Base-by-base conservation (phyloP, 2,329 filamentous ascomycete species). In the Talaromyces sp. region DNA sequence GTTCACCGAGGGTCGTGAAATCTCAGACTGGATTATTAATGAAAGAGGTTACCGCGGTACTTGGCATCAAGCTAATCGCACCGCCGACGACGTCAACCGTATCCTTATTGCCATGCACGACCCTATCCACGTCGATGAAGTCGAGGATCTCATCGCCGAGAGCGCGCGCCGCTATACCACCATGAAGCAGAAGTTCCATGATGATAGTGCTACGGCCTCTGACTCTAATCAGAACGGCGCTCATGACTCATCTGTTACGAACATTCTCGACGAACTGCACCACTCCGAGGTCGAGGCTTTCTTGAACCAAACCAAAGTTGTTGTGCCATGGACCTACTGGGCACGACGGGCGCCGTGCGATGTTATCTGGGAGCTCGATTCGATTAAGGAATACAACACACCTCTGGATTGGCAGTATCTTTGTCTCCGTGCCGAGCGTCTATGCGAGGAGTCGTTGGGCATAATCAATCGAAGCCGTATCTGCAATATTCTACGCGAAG, bases 341-440 rank as follows among this genome's bases (percentile, higher is more conserved):
- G 27, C n/a, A 49, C 43, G 35, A 14, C 62, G 62, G 22, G 62
- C 56, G 3, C 62, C 62, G 33, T 16, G 35, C n/a, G 50, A 63
- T 31, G 11, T 60, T 16, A 54, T 64, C 45, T 64, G 62, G 62
- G 62, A 64, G 39, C 45, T 64, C 3, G 16, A 64, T 11, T 35
- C 35, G 1, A 64, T 64, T 13, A 24, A 64, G 16, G 11, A 24
- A 3, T 1, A 52, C 9, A 50, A 22, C 4, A 64, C 62, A 1
- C 62, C 62, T 5, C 16, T 64, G 22, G 62, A 64, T 33, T 64
- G 62, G 62, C 62, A 64, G 24, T 58, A 64, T 33, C 35, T 64
- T 14, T 64, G 62, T 43, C 56, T 64, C n/a, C 62, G 54, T 16
- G 56, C 62, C 1, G 62, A 64, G 13, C 62, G 62, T 37, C 14